A percentile compares a stretch with the other conserved stretches of the same genome.
Conservation (phyloP, 345 rosid species). For the Bruguiera parviflora region DNA sequence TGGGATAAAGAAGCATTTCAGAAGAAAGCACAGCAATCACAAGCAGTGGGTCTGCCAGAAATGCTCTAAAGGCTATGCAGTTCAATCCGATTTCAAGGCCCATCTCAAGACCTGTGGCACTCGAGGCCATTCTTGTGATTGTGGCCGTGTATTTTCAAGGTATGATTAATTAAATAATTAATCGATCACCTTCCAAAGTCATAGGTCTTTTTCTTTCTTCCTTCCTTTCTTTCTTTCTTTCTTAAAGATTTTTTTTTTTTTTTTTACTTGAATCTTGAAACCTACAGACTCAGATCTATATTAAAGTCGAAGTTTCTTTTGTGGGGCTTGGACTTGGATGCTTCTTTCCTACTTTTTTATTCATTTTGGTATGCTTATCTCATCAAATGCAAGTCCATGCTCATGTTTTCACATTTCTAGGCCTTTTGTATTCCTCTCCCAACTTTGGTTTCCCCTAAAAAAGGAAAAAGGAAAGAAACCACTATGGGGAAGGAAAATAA, state of each 20-base stretch:
- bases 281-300: no score
- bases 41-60: constrained; percentile 92
- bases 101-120: constrained; percentile 98
- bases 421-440: background rate
- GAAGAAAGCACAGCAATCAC: constrained; percentile 82
- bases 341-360: no score
- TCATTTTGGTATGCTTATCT: no score
- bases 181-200: background rate
- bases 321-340: no score
- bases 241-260: background rate
- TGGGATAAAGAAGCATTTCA: constrained; percentile 93
- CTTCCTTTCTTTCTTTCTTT: background rate
- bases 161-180: constrained; percentile 10
- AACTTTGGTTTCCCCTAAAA: background rate
- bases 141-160: constrained; percentile 98
- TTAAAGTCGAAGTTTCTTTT: no score
- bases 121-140: constrained; percentile 95
- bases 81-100: constrained; percentile 94
- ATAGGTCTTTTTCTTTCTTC: background rate
- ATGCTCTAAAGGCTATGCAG: constrained; percentile 94
- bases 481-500: background rate
- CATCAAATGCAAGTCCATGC: background rate
- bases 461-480: background rate
- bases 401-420: constrained; percentile 1
- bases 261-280: background rate